Percentiles rank a stretch among this genome's conserved stretches.
phyloP scores from a whole-genome alignment of 345 rosid genomes.

The Gossypium longicalyx region DNA sequence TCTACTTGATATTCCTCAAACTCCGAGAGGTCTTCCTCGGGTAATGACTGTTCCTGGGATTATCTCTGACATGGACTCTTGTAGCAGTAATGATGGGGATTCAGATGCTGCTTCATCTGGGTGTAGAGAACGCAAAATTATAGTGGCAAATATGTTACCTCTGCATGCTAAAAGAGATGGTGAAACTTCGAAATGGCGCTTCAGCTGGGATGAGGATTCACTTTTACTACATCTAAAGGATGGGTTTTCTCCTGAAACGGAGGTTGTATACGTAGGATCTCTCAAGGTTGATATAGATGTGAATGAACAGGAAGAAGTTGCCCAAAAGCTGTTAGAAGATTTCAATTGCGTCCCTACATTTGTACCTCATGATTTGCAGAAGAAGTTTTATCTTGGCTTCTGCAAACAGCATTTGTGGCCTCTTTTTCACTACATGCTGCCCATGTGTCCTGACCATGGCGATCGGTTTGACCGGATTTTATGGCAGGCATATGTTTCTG shows the following conservation, averaged over 20 bases:
- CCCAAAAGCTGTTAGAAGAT: conserved; percentile 46
- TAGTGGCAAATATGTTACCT: conserved; percentile 47
- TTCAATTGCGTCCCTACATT: conserved; percentile 63
- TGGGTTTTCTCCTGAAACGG: conserved; percentile 46
- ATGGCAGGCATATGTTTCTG: conserved; percentile 67
- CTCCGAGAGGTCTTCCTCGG: conserved; percentile 53
- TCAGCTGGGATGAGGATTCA: conserved; percentile 49
- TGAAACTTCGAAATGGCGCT: conserved; percentile 40
- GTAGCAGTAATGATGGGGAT: conserved; percentile 40
- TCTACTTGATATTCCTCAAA: conserved; percentile 51
- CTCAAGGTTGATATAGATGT: conserved; percentile 54
- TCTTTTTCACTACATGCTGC: conserved; percentile 66
- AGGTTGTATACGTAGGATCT: conserved; percentile 54
- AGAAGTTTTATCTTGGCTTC: conserved; percentile 59
- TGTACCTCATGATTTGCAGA: conserved; percentile 52
- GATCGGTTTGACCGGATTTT: conserved; percentile 56
- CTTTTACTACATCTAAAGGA: conserved; percentile 41
- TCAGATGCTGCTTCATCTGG: conserved; percentile 42
- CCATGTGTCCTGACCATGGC: conserved; percentile 63
- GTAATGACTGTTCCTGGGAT: conserved; percentile 62
- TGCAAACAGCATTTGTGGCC: conserved; percentile 73
- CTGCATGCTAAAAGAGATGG: conserved; percentile 35
- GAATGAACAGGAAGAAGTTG: conserved; percentile 56
- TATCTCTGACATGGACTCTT: conserved; percentile 41
- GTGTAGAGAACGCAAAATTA: conserved; percentile 36